A percentile compares a stretch with the other conserved stretches of the same genome.
These are phyloP conservation scores for Immersiella caudata DNA, from an alignment of 495 filamentous ascomycete genomes.

Conservation along the genomic window DNA sequence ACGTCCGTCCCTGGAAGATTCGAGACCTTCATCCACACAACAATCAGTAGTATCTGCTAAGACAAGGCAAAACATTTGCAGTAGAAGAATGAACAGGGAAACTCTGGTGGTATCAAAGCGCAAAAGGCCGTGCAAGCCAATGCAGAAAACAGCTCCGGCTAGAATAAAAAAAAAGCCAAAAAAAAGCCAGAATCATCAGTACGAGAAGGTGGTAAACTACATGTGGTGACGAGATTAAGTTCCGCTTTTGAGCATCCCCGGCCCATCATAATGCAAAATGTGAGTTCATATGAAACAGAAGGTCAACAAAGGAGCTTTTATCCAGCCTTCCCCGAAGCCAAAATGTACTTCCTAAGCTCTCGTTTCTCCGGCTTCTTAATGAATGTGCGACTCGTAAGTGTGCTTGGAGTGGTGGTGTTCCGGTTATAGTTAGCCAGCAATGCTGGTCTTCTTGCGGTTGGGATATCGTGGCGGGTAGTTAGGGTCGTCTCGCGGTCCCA, in stretches of 20 bases:
- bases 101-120: slow-evolving; percentile 10
- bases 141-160: slow-evolving; percentile 7
- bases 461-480: slow-evolving; percentile 16
- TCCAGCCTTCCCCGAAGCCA: background rate
- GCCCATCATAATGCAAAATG: background rate
- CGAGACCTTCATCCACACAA: background rate
- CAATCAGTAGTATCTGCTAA: background rate
- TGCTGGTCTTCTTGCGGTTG: slow-evolving; percentile 33
- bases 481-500: slow-evolving; percentile 22
- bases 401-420: background rate
- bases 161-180: background rate
- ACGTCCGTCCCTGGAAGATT: background rate
- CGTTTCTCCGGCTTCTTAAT: background rate
- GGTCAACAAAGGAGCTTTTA: background rate
- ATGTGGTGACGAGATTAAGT: background rate
- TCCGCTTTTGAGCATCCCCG: background rate
- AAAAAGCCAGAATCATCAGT: slow-evolving; percentile 2
- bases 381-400: background rate
- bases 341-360: too few species aligned
- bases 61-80: background rate
- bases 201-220: background rate
- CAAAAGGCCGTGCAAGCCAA: background rate
- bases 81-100: background rate
- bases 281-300: background rate
- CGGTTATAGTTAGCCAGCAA: slow-evolving; percentile 17